These are phyloP conservation scores for Colletotrichum phormii DNA, from an alignment of 2,329 filamentous ascomycete genomes.

Conservation along the genomic window DNA sequence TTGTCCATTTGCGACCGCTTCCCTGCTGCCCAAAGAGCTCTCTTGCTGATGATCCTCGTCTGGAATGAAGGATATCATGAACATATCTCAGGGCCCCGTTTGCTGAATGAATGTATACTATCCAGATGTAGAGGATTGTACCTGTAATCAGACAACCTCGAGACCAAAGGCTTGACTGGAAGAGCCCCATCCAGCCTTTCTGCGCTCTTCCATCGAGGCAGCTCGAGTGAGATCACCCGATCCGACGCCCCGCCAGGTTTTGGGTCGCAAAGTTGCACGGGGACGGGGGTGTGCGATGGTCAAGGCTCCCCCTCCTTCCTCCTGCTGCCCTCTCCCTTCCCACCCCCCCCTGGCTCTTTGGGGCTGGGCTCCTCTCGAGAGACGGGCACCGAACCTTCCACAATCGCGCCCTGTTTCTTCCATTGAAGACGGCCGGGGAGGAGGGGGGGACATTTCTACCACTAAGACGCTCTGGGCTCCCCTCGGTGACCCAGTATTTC, in stretches of 20 bases:
- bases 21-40: neutral
- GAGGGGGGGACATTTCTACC: constrained; percentile 20
- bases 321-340: too few relatives aligned
- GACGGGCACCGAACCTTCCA: constrained; percentile 41
- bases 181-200: constrained; percentile 27
- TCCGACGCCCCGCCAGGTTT: constrained; percentile 33
- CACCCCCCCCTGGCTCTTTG: neutral
- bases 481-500: constrained; percentile 15
- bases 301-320: constrained; percentile 22
- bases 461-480: neutral
- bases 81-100: neutral
- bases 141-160: neutral
- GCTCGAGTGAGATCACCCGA: constrained; percentile 33
- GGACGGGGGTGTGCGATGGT: constrained; percentile 11
- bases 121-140: neutral
- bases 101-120: neutral
- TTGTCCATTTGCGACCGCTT: constrained; percentile 21
- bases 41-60: neutral
- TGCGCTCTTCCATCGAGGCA: constrained; percentile 33
- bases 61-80: neutral
- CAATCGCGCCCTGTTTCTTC: constrained; percentile 38
- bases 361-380: constrained; percentile 13
- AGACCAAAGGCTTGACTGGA: constrained; percentile 1
- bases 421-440: constrained; percentile 19
- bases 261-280: constrained; percentile 16